A percentile compares a stretch with the other conserved stretches of the same genome.
phyloP scores from a whole-genome alignment of 805 yeast genomes.

The Candida caryicola region DNA sequence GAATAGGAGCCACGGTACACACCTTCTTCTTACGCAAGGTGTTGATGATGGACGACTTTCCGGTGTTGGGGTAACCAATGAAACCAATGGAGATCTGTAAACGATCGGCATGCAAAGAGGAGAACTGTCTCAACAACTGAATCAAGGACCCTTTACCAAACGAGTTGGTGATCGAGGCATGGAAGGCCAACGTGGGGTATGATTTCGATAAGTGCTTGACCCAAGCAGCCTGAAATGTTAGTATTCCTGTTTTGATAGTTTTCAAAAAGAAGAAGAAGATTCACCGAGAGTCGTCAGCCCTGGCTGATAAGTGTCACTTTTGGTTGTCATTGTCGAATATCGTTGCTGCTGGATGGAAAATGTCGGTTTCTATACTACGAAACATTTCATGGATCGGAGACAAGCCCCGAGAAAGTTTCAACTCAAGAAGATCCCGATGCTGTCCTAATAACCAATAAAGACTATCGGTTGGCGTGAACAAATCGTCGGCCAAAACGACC shows the following conservation, averaged over 20 bases:
- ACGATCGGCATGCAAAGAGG: conserved; percentile 85
- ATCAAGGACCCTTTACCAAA: conserved; percentile 97
- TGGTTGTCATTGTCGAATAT: no score
- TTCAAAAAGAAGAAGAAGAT: no score
- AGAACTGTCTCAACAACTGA: conserved; percentile 89
- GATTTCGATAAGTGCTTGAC: conserved; percentile 89
- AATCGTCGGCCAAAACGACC: conserved; percentile 38
- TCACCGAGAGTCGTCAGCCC: no score
- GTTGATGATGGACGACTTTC: conserved; percentile 93
- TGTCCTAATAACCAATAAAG: conserved; percentile 46
- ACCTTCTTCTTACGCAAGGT: conserved; percentile 93
- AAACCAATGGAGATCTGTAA: conserved; percentile 96
- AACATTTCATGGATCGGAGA: conserved; percentile 38
- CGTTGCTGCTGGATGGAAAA: no score
- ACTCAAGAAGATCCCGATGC: conserved; percentile 73
- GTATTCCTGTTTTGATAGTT: no score
- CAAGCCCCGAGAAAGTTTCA: conserved; percentile 51
- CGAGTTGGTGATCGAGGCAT: conserved; percentile 95
- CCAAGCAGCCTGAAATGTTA: conserved; percentile 87
- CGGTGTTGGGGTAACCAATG: conserved; percentile 98
- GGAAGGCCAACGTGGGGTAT: conserved; percentile 95
- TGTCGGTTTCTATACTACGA: conserved; percentile 94
- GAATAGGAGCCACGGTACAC: conserved; percentile 95
- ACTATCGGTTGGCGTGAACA: conserved; percentile 35
- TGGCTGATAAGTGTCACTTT: no score